Evolutionary conservation across 129 eudicot genomes (phyloP).

Genomic region (Rutidosis leptorrhynchoides): DNA sequence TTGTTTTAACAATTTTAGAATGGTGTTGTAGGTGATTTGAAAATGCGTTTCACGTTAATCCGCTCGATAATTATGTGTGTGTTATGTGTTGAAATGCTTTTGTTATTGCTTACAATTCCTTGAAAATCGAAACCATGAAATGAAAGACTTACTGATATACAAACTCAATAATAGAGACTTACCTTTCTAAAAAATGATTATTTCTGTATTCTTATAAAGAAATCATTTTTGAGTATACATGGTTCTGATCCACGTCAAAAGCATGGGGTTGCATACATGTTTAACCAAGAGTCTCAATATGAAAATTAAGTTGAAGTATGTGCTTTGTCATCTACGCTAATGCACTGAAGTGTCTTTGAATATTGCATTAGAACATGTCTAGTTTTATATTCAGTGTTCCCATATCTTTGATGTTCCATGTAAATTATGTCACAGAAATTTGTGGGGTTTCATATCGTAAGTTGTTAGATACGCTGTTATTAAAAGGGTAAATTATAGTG

Average conservation of each 20-base stretch:
- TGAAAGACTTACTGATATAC: not conserved
- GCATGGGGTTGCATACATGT: too few species aligned
- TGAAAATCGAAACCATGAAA: not conserved
- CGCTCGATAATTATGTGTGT: not conserved
- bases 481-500: not conserved
- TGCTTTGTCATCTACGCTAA: too few species aligned
- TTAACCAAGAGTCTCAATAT: too few species aligned
- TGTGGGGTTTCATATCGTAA: too few species aligned
- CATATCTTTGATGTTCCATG: too few species aligned
- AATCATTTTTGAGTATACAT: not conserved
- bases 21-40: not conserved
- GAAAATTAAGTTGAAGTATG: too few species aligned
- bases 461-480: not conserved
- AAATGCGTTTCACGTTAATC: slow-evolving; percentile 1
- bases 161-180: not conserved
- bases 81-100: not conserved
- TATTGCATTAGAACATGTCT: too few species aligned
- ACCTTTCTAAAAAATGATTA: not conserved
- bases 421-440: too few species aligned
- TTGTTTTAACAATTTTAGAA: not conserved
- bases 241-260: too few species aligned
- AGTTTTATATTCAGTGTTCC: too few species aligned
- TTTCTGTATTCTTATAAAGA: not conserved
- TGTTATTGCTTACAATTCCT: not conserved
- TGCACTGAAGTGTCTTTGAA: too few species aligned